These are phyloP conservation scores for Diaporthe sp. DNA, from an alignment of 2,329 filamentous ascomycete genomes.

Conservation along the genomic window DNA sequence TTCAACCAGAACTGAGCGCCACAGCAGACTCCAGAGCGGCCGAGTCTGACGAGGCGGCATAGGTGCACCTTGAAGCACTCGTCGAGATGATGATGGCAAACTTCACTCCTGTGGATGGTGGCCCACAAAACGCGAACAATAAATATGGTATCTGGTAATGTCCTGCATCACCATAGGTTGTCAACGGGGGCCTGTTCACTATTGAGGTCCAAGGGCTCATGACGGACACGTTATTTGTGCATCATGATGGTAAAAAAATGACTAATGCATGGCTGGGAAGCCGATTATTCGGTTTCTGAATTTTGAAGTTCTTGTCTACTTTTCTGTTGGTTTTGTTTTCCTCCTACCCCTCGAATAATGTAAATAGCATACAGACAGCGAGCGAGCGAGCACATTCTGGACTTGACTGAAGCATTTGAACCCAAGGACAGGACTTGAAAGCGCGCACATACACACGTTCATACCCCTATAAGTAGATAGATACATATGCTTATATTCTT, in stretches of 20 bases:
- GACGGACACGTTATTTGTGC: background rate
- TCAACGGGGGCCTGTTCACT: background rate
- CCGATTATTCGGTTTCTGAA: background rate
- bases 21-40: background rate
- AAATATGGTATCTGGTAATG: background rate
- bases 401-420: conserved; percentile 34
- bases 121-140: background rate
- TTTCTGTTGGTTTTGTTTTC: background rate
- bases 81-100: background rate
- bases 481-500: background rate
- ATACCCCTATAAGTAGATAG: conserved; percentile 34
- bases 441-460: conserved; percentile 17
- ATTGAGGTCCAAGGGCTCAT: background rate
- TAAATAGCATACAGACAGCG: conserved; percentile 16
- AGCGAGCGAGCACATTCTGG: conserved; percentile 33
- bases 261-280: background rate
- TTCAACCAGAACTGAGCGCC: background rate
- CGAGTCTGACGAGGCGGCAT: background rate
- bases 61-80: background rate
- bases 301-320: background rate
- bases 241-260: too few relatives aligned
- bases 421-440: background rate
- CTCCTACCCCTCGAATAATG: background rate
- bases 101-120: background rate
- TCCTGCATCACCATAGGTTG: background rate